A percentile compares a stretch with the other conserved stretches of the same genome.
Evolutionary conservation across 352 stramenopile genomes (phyloP).

Genomic region (Aphanomyces invadans): DNA sequence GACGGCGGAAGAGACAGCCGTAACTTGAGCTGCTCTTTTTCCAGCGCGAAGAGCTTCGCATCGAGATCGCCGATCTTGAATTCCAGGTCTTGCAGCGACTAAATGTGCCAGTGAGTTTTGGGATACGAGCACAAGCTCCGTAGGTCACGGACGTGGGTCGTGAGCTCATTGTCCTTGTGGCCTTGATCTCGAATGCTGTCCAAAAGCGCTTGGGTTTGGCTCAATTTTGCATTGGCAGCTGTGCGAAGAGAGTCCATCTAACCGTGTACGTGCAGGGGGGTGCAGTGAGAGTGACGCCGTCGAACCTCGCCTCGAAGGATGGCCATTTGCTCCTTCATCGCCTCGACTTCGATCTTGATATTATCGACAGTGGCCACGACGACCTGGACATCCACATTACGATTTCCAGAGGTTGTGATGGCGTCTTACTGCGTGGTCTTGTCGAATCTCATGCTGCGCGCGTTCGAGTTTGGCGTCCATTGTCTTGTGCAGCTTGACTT

Average conservation of each 20-base stretch:
- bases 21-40: constrained; percentile 61
- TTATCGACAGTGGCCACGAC: neutral
- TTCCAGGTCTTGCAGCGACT: constrained; percentile 21
- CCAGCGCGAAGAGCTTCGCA: constrained; percentile 48
- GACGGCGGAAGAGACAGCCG: constrained; percentile 48
- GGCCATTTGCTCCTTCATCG: constrained; percentile 17
- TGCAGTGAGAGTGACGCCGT: neutral
- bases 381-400: neutral
- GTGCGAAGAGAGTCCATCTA: constrained; percentile 19
- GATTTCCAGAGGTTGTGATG: too few relatives aligned
- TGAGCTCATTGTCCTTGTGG: constrained; percentile 12
- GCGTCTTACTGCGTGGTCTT: constrained; percentile 10
- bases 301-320: constrained; percentile 5
- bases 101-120: too few relatives aligned
- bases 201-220: constrained; percentile 5
- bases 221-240: neutral
- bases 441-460: neutral
- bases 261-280: neutral
- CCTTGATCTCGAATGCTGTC: constrained; percentile 13
- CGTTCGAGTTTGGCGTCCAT: constrained; percentile 25
- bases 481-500: constrained; percentile 32
- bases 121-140: too few relatives aligned
- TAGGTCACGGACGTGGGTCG: neutral
- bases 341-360: constrained; percentile 13
- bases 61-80: constrained; percentile 37